Evolutionary conservation across 345 rosid genomes (phyloP).

Genomic region (Acer campestre): DNA sequence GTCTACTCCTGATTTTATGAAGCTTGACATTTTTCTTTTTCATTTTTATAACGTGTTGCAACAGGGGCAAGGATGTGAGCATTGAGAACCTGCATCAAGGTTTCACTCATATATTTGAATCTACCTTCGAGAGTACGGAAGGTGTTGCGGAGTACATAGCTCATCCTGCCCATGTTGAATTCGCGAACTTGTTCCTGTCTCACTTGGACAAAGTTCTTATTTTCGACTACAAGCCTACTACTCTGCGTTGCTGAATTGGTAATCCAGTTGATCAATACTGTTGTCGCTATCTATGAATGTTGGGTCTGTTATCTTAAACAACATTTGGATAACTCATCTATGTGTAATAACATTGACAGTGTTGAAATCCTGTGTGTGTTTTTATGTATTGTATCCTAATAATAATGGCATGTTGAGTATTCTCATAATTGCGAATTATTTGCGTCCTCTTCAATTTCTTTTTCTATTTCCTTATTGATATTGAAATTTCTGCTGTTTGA

Average conservation of each 20-base stretch:
- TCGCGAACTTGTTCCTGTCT: conserved; percentile 43
- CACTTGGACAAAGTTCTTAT: conserved; percentile 59
- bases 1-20: background rate
- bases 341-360: background rate
- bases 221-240: conserved; percentile 66
- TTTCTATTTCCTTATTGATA: background rate
- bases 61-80: conserved; percentile 85
- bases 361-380: background rate
- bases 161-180: conserved; percentile 80
- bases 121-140: conserved; percentile 72
- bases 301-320: conserved; percentile 1
- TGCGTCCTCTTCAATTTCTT: background rate
- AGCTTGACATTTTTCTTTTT: background rate
- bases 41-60: conserved; percentile 6
- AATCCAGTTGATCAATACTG: background rate
- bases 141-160: conserved; percentile 65
- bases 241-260: conserved; percentile 35
- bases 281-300: background rate
- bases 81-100: conserved; percentile 79
- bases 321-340: background rate
- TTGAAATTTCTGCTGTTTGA: too few species aligned
- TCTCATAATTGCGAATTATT: background rate
- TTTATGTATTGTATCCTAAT: background rate
- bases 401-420: background rate
- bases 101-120: conserved; percentile 76